A percentile compares a stretch with the other conserved stretches of the same genome.
phyloP scores from a whole-genome alignment of 177 flowering plant genomes.

The Tripterygium wilfordii region DNA sequence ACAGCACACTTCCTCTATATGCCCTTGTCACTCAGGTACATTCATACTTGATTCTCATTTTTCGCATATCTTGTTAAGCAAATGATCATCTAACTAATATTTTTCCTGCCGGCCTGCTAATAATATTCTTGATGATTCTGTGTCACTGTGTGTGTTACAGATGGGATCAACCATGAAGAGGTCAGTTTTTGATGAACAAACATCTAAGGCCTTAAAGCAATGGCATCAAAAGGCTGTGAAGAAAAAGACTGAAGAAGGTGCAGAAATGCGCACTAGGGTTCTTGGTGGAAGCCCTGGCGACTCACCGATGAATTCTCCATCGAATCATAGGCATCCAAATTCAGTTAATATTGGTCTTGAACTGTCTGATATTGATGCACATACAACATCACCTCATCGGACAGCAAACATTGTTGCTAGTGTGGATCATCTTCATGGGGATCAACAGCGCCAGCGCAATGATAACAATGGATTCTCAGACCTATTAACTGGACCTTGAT shows the following conservation, averaged over 20 bases:
- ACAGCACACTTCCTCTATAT: conserved; percentile 87
- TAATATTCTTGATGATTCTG: too few species aligned
- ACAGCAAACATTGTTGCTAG: conserved; percentile 16
- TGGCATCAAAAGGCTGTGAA: conserved; percentile 70
- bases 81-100: too few species aligned
- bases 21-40: conserved; percentile 96
- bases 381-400: conserved; percentile 1
- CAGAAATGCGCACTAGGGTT: conserved; percentile 18
- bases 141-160: conserved; percentile 21
- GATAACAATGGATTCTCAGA: background rate
- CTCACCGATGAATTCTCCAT: conserved; percentile 30
- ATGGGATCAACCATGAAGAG: conserved; percentile 97
- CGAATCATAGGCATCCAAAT: background rate
- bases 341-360: background rate
- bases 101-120: too few species aligned
- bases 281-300: conserved; percentile 37
- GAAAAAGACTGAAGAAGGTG: conserved; percentile 36
- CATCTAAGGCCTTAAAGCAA: conserved; percentile 71
- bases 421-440: conserved; percentile 8
- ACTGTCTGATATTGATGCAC: conserved; percentile 11
- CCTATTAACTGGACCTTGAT: conserved; percentile 8
- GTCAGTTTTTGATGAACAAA: conserved; percentile 85
- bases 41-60: too few species aligned
- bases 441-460: background rate
- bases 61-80: too few species aligned